Evolutionary conservation across 257 asterid species (phyloP).

Genomic region (Solanum pinnatisectum): DNA sequence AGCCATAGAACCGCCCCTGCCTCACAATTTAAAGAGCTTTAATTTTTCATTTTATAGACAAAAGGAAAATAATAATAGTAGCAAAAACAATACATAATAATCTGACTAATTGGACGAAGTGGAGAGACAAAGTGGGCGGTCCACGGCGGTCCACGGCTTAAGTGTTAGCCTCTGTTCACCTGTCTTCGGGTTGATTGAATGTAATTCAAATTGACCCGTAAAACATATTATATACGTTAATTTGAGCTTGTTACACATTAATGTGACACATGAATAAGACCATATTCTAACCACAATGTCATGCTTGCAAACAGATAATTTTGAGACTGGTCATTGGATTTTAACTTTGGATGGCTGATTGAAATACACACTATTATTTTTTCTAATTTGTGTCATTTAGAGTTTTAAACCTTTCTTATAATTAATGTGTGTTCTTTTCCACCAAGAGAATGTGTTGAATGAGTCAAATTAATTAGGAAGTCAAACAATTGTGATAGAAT

Average conservation of each 20-base stretch:
- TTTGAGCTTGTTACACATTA: neutral
- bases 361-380: neutral
- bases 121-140: neutral
- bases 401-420: neutral
- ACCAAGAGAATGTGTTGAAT: neutral
- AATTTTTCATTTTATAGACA: neutral
- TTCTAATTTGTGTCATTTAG: neutral
- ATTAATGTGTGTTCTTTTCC: neutral
- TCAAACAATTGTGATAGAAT: neutral
- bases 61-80: neutral
- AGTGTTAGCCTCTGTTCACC: neutral
- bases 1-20: too few species aligned
- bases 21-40: too few species aligned
- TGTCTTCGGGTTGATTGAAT: neutral
- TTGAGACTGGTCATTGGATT: neutral
- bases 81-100: neutral
- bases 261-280: neutral
- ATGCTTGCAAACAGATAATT: neutral
- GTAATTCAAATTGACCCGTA: neutral
- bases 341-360: neutral
- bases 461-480: neutral
- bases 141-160: too few species aligned
- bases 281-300: neutral
- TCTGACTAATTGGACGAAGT: neutral
- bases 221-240: neutral